phyloP scores from a whole-genome alignment of 2,329 filamentous ascomycete species.

The Epichloe aotearoae region DNA sequence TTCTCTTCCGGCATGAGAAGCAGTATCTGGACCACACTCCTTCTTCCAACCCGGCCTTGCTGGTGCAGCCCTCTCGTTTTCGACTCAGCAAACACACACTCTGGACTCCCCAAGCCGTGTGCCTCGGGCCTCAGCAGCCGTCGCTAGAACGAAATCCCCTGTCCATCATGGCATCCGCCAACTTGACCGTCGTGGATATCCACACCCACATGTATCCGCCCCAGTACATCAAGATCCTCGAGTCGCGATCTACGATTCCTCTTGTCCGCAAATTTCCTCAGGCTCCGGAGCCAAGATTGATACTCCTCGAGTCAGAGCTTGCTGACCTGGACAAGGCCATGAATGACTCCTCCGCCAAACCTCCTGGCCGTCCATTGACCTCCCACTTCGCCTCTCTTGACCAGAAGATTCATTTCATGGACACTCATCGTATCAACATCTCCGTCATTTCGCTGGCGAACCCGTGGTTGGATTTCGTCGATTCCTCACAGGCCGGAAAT shows the following conservation, averaged over 20 bases:
- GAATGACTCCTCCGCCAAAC: constrained; percentile 39
- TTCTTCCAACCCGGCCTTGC: neutral
- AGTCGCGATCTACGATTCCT: constrained; percentile 49
- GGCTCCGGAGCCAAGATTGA: constrained; percentile 45
- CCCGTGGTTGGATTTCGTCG: constrained; percentile 83
- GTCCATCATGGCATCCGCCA: constrained; percentile 18
- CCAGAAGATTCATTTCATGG: constrained; percentile 80
- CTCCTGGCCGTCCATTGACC: constrained; percentile 70
- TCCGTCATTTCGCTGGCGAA: constrained; percentile 85
- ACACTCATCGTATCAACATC: constrained; percentile 65
- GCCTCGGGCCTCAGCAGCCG: neutral
- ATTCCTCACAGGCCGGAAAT: constrained; percentile 42
- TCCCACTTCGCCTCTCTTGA: constrained; percentile 68
- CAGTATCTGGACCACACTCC: neutral
- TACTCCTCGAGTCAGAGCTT: constrained; percentile 44
- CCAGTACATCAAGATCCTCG: constrained; percentile 47
- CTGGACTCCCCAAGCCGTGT: neutral
- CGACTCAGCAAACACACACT: neutral
- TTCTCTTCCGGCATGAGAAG: neutral
- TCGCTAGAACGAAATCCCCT: neutral
- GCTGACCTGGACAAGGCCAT: constrained; percentile 34
- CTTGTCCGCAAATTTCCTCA: constrained; percentile 55
- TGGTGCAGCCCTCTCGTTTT: neutral
- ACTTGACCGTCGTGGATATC: constrained; percentile 43
- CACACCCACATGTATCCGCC: constrained; percentile 61